phyloP scores from a whole-genome alignment of 306 rosid species.

The Leucaena leucocephala region DNA sequence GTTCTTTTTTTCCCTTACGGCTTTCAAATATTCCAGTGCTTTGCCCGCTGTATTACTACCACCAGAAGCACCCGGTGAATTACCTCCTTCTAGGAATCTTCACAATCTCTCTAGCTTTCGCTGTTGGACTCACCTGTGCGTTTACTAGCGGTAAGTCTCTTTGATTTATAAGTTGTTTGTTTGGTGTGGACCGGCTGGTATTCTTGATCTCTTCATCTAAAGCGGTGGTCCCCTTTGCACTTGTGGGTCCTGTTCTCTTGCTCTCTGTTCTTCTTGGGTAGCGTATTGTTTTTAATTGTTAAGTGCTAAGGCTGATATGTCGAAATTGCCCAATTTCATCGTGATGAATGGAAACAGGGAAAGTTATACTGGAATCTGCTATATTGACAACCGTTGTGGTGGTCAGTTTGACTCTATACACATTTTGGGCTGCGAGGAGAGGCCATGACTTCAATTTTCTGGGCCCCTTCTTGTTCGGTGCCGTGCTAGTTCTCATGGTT shows the following conservation, averaged over 20 bases:
- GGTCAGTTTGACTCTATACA: constrained; percentile 73
- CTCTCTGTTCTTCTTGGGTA: neutral
- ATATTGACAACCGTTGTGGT: constrained; percentile 76
- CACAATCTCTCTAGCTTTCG: constrained; percentile 67
- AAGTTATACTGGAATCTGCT: constrained; percentile 77
- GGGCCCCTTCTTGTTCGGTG: constrained; percentile 82
- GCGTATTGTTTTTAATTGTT: neutral
- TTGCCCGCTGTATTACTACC: constrained; percentile 68
- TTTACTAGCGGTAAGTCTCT: constrained; percentile 61
- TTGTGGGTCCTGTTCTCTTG: neutral
- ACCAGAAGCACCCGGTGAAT: constrained; percentile 84
- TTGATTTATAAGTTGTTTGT: neutral
- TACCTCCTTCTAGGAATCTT: constrained; percentile 70
- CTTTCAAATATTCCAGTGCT: constrained; percentile 43
- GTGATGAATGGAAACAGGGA: constrained; percentile 56
- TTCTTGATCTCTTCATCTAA: neutral
- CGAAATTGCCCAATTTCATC: neutral
- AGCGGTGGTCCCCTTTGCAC: neutral
- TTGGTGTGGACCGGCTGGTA: neutral
- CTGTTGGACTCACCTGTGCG: constrained; percentile 83
- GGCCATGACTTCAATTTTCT: constrained; percentile 86
- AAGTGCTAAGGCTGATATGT: neutral
- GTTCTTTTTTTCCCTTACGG: neutral
- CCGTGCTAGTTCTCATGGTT: constrained; percentile 61
- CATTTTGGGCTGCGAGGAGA: constrained; percentile 91